Base-by-base conservation (phyloP, 352 stramenopile species). In the Phytophthora nicotianae region DNA sequence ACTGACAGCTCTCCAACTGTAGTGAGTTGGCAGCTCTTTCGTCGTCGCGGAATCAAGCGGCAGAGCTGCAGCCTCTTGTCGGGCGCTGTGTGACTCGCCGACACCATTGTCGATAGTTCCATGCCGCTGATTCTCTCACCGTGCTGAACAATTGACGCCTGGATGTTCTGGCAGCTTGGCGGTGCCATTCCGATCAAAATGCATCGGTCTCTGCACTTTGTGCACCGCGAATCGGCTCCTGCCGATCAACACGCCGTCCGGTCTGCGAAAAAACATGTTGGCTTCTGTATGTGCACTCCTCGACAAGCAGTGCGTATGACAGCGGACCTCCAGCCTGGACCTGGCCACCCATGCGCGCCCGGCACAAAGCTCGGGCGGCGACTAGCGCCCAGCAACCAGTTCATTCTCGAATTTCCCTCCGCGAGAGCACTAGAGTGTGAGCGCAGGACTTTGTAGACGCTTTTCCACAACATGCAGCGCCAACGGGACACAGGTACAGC, bases 121-220 rank as follows among this genome's bases (percentile, higher is more conserved):
- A 57, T 20, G 38, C 11, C 21, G 29, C 42, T 48, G 59, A 68
- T 62, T 65, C 48, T 45, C 11, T 52, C 5, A 14, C 1, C 7
- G 48, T 70, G 62, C 61, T 47, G 55, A 70, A 65, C 54, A 65
- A 65, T 70, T 69, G 17, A 8, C 27, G 11, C 45, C 35, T 69
- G 61, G 53, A 69, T 69, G 33, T 69, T 69, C 29, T 26, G 19
- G 37, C 21, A 35, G 17, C 17, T 56, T 37, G 46, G 38, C 47
- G 14, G 46, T 63, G 43, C 53, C 47, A 46, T 17, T 8, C 10
- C 38, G 27, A 48, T 54, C 62, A 52, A 65, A 62, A 59, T n/a
- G 45, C 37, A 52, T 53, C 46, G 35, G 14, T 4, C 45, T 37
- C 20, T 46, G 40, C 17, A 42, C 35, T 19, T 9, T 50, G 42